Evolutionary conservation across 1,284 basidiomycete species (phyloP).

Genomic region (Exsudoporus floridanus): DNA sequence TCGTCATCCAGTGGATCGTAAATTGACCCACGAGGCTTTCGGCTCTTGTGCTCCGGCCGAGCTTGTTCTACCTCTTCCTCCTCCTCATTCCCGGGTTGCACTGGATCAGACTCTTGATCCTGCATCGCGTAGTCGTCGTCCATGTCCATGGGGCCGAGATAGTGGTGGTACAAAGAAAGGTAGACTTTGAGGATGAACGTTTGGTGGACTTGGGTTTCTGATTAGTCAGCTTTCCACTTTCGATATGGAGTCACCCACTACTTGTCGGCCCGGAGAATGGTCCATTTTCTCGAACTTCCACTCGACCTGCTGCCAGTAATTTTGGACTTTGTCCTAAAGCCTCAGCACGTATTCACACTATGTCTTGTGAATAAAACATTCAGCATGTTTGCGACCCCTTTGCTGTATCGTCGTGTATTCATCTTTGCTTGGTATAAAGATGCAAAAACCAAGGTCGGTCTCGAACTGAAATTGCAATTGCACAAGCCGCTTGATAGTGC

Average conservation of each 20-base stretch:
- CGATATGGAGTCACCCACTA: not conserved
- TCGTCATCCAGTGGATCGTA: conserved; percentile 58
- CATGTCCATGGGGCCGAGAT: conserved; percentile 43
- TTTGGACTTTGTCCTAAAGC: conserved; percentile 47
- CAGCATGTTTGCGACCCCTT: conserved; percentile 44
- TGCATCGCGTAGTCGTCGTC: conserved; percentile 48
- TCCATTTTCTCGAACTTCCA: conserved; percentile 52
- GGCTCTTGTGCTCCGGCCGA: conserved; percentile 32
- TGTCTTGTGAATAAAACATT: conserved; percentile 61
- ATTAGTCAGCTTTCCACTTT: conserved; percentile 28
- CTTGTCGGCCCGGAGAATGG: no score
- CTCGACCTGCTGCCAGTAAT: conserved; percentile 59
- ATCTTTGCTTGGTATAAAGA: conserved; percentile 70
- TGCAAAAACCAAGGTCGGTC: conserved; percentile 53
- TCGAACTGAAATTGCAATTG: not conserved
- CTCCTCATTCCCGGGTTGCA: conserved; percentile 41
- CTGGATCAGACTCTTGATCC: conserved; percentile 38
- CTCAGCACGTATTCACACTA: conserved; percentile 48
- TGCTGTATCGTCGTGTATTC: conserved; percentile 54
- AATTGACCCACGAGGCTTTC: conserved; percentile 37
- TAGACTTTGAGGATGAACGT: not conserved
- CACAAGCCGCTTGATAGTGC: not conserved
- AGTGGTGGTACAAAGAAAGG: conserved; percentile 12
- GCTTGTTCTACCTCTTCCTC: conserved; percentile 36
- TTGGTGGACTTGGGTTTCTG: not conserved